Conservation (phyloP, 768 basidiomycete species). For the Wakefieldia striispora region DNA sequence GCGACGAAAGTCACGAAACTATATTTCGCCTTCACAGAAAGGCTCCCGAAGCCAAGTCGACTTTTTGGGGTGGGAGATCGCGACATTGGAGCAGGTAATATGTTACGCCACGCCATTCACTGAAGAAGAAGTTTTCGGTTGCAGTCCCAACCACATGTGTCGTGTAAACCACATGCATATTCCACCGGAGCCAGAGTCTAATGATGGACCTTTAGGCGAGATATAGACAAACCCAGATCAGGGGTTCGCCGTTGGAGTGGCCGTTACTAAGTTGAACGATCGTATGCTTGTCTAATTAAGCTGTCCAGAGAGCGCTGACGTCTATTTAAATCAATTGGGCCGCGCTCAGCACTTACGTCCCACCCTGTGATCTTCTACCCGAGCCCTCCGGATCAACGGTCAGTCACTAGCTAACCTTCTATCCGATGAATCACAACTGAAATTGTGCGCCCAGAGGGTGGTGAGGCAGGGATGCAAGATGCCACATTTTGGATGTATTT, state of each 20-base stretch:
- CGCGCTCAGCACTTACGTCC: conserved; percentile 6
- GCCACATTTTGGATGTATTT: neutral
- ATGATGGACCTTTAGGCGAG: conserved; percentile 6
- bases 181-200: neutral
- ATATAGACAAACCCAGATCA: conserved; percentile 22
- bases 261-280: conserved; percentile 8
- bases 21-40: conserved; percentile 6
- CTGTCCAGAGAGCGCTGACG: conserved; percentile 1
- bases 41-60: neutral
- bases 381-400: conserved; percentile 5
- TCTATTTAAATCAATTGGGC: conserved; percentile 14
- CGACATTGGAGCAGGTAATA: neutral
- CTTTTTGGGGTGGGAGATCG: conserved; percentile 13
- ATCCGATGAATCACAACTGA: conserved; percentile 17
- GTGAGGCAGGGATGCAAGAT: neutral
- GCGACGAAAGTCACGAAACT: conserved; percentile 8
- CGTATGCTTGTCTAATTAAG: conserved; percentile 7
- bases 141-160: conserved; percentile 7
- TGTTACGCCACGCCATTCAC: conserved; percentile 7
- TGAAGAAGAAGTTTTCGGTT: conserved; percentile 15
- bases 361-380: conserved; percentile 3
- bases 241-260: conserved; percentile 2
- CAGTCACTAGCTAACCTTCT: conserved; percentile 9
- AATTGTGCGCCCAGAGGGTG: conserved; percentile 17
- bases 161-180: conserved; percentile 12